Percentiles rank a stretch among this genome's conserved stretches.
Evolutionary conservation across 75 land plant species (phyloP).

Genomic region (Sequoiadendron giganteum): DNA sequence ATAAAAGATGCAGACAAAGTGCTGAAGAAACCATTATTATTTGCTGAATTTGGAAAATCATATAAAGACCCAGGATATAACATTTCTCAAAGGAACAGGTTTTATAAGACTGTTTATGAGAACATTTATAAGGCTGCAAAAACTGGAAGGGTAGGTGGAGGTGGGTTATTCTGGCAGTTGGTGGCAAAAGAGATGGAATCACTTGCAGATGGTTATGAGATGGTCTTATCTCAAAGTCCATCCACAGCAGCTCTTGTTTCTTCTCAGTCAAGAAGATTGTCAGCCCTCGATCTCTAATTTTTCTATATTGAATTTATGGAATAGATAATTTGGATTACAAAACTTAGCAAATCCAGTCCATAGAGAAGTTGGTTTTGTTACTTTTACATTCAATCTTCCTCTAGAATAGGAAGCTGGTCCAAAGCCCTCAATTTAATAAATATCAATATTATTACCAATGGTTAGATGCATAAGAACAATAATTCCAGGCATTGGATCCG

Average conservation of each 20-base stretch:
- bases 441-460: no score
- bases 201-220: conserved; percentile 22
- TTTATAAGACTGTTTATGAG: conserved; percentile 26
- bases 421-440: no score
- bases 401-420: no score
- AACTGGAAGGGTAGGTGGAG: conserved; percentile 24
- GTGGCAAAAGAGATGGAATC: conserved; percentile 11
- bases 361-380: no score
- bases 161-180: conserved; percentile 49
- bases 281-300: not conserved
- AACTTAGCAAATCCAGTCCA: no score
- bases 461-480: no score
- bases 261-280: conserved; percentile 34
- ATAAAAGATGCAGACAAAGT: conserved; percentile 25
- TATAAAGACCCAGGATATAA: conserved; percentile 5
- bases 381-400: no score
- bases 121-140: conserved; percentile 29
- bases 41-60: conserved; percentile 56
- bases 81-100: conserved; percentile 15
- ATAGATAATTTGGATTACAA: not conserved
- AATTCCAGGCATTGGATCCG: no score
- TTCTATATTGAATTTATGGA: not conserved
- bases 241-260: conserved; percentile 56
- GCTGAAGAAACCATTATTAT: conserved; percentile 44
- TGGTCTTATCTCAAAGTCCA: conserved; percentile 24